Conservation (phyloP, 1,139 yeast genomes). For the Suhomyces terraborum region DNA sequence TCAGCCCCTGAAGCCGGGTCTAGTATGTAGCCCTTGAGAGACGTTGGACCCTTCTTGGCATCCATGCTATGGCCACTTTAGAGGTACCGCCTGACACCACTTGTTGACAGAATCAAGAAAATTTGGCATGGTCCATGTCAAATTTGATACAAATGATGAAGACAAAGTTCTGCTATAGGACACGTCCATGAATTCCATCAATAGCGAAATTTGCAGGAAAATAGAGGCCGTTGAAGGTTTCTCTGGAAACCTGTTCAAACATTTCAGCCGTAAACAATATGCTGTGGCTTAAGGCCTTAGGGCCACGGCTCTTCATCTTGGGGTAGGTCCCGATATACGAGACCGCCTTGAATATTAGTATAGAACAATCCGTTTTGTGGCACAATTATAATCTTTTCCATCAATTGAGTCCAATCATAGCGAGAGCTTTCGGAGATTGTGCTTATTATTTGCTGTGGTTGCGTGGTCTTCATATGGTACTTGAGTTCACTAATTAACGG, state of each 20-base stretch:
- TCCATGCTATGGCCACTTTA: neutral
- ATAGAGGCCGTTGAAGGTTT: too few relatives aligned
- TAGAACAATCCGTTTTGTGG: neutral
- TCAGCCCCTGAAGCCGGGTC: neutral
- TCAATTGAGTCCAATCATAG: conserved; percentile 1
- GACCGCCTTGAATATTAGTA: neutral
- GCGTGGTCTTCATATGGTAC: neutral
- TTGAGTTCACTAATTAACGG: neutral
- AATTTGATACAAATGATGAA: too few relatives aligned
- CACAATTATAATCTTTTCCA: neutral
- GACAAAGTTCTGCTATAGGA: too few relatives aligned
- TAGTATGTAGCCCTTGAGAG: neutral
- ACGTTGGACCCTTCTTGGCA: neutral
- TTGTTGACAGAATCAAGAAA: neutral
- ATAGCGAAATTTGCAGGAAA: neutral
- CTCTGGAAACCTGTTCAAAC: too few relatives aligned
- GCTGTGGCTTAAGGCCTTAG: neutral
- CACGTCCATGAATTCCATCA: too few relatives aligned
- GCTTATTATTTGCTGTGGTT: neutral
- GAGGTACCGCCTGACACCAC: neutral
- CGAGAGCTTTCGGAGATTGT: neutral
- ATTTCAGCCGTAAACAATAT: neutral
- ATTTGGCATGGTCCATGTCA: neutral
- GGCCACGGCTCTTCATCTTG: neutral
- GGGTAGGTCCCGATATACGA: neutral